Percentiles rank a stretch among this genome's conserved stretches.
Evolutionary conservation across 2,329 filamentous ascomycete species (phyloP).

Genomic region (Verticillium klebahnii): DNA sequence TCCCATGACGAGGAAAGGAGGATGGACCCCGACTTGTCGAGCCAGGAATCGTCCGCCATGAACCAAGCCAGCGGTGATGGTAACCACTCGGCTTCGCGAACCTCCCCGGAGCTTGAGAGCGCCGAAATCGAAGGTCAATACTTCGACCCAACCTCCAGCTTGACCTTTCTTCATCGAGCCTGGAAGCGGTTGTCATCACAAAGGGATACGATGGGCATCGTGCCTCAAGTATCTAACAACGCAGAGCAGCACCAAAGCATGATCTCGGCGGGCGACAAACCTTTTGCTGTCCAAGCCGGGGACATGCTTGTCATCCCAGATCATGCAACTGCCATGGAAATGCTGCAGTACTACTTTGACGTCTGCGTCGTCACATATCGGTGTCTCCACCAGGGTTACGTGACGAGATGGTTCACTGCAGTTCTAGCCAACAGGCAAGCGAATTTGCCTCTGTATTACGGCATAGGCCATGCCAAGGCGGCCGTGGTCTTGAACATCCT

Average conservation of each 20-base stretch:
- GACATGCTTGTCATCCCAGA: constrained; percentile 14
- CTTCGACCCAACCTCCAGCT: constrained; percentile 49
- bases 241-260: constrained; percentile 19
- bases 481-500: constrained; percentile 43
- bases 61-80: neutral
- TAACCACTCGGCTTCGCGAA: constrained; percentile 4
- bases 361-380: constrained; percentile 55
- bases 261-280: constrained; percentile 22
- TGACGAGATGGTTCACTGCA: constrained; percentile 40
- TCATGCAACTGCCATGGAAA: constrained; percentile 10
- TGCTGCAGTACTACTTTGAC: constrained; percentile 47
- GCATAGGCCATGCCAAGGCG: constrained; percentile 38
- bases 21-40: neutral
- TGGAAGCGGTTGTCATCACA: constrained; percentile 37
- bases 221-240: constrained; percentile 11
- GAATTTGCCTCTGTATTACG: constrained; percentile 28
- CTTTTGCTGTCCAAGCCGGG: constrained; percentile 15
- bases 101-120: constrained; percentile 23
- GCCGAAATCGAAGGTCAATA: constrained; percentile 46
- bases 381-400: constrained; percentile 48
- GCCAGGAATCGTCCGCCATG: neutral
- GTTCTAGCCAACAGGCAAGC: constrained; percentile 30
- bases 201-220: constrained; percentile 17
- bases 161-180: constrained; percentile 51
- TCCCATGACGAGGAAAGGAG: neutral